Base-by-base conservation (phyloP, 1,284 basidiomycete species). In the Trametes versicolor region DNA sequence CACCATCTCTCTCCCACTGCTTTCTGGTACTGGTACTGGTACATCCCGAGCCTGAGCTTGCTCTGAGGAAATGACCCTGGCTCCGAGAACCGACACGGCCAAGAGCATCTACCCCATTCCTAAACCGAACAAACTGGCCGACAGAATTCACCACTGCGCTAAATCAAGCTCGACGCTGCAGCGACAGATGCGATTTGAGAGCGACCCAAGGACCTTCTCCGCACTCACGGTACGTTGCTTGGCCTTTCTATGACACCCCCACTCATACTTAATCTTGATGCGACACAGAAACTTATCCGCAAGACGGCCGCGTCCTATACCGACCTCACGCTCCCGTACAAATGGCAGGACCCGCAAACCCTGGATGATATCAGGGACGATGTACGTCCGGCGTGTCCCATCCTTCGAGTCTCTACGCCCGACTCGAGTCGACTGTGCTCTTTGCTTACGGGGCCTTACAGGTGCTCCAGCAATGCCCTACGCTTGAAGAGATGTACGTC, bases 401-500 rank as follows among this genome's bases (percentile, higher is more conserved):
- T 21, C 2, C 6, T 23, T 25, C 25, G 13, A 12, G 8, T 21
- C 15, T 9, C 6, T 7, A 6, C 12, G 13, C n/a, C n/a, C n/a
- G n/a, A 12, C 50, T 2, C 41, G 41, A 19, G 13, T 17, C 19
- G 19, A n/a, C 50, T 7, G 10, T 10, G 12, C 23, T 27, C 21
- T 13, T 49, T 9, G 25, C 32, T n/a, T 32, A 52, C 17, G 25
- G 1, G 2, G 29, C 9, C 15, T 12, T 41, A 8, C 12, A 58
- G 57, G 23, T 58, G 3, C 32, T 50, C 9, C 21, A n/a, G 15
- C 29, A 49, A 21, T 49, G 45, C 27, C 37, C 58, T 15, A 19
- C 25, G 7, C 50, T 60, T 7, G 36, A 37, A 0, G 39, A 52
- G 17, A 39, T 52, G 19, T 60, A 52, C n/a, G 39, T 60, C 5